Evolutionary conservation across 768 basidiomycete genomes (phyloP), one percentile per base, ranked within the genome.

Genomic region (Termitomyces sp.): DNA sequence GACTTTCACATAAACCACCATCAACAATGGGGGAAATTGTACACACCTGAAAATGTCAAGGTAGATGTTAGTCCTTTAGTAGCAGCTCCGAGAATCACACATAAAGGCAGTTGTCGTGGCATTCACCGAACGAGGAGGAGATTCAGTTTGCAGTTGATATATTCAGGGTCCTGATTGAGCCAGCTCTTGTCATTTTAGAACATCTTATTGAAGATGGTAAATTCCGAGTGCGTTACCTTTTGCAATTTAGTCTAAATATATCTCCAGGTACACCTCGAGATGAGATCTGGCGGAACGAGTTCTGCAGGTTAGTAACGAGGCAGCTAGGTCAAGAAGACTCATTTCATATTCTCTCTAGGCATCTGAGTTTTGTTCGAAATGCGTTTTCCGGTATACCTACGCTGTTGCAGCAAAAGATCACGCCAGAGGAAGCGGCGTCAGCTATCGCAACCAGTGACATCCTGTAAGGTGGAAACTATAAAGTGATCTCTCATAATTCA

Each of bases 251-350:
- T 37, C 36, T 18, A 12, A 55, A 59, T 27, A 15, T 12, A 13
- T 37, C 20, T 16, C 20, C 44, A 83, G 81, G 73, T 48, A 66
- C 77, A 45, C 65, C 73, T 30, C 79, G 85, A 22, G 81, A 89
- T 69, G 79, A 81, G 16, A 62, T 79, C 16, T 95, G 92, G 92
- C 80, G 87, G 13, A 93, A 92, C 69, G 90, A 94, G 62, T 92
- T 94, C 67, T 94, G 92, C 74, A 82, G 91, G 81, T 86, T 34
- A 42, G 78, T 73, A 34, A 13, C 33, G 12, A 4, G n/a, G 34
- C 3, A 42, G 13, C 11, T 31, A 13, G 18, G 27, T 24, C 34
- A 15, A 51, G 45, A 37, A 46, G 31, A 11, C 54, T 20, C 16
- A 45, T 50, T 13, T 18, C 51, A 49, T 24, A 11, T 44, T 13